phyloP scores from a whole-genome alignment of 164 flowering plant genomes.

The Houttuynia cordata region DNA sequence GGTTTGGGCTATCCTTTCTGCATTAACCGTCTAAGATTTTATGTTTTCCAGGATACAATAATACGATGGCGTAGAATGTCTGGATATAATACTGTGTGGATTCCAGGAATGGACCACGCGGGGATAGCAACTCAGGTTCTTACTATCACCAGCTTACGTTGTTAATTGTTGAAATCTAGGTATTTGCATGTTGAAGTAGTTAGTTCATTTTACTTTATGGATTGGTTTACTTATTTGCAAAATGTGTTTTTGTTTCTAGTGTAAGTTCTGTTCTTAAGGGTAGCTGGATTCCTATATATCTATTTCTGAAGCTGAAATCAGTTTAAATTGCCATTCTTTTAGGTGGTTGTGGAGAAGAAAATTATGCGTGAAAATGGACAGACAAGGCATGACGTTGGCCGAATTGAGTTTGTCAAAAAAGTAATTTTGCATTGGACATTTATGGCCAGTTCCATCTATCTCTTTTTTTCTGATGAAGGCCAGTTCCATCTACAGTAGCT shows the following conservation, averaged over 20 bases:
- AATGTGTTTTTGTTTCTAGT: too few relatives aligned
- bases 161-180: neutral
- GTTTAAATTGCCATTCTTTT: neutral
- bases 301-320: too few relatives aligned
- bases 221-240: too few relatives aligned
- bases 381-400: constrained; percentile 89
- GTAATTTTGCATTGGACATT: constrained; percentile 30
- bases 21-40: neutral
- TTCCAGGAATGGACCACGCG: constrained; percentile 98
- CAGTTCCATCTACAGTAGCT: neutral
- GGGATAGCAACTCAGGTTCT: constrained; percentile 93
- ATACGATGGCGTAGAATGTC: constrained; percentile 95
- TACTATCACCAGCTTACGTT: neutral
- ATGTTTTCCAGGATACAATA: constrained; percentile 66
- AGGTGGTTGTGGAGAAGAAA: constrained; percentile 99
- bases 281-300: too few relatives aligned
- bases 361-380: constrained; percentile 71
- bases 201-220: neutral
- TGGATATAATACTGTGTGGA: constrained; percentile 87
- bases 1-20: too few relatives aligned
- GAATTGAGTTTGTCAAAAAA: constrained; percentile 72
- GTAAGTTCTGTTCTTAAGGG: too few relatives aligned
- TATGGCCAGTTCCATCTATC: neutral
- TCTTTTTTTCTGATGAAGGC: too few relatives aligned
- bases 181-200: neutral